Conservation (phyloP, 2,329 filamentous ascomycete species). For the Botryosphaeria agaves region DNA sequence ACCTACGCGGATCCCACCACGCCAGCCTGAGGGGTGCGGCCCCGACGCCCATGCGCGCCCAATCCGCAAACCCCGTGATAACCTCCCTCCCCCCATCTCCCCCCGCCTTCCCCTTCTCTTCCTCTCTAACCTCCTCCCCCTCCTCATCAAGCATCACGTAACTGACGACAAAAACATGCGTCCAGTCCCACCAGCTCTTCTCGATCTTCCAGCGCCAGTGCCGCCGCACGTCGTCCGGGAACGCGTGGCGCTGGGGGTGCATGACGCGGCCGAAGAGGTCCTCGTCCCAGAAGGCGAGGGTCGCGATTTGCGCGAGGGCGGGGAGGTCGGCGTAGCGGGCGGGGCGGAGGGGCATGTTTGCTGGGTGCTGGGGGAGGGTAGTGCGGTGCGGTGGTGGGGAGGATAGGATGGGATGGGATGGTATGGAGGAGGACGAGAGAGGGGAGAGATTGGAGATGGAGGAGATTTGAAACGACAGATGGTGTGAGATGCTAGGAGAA, state of each 20-base stretch:
- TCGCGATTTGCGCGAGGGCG: constrained; percentile 9
- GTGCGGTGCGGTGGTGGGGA: too few relatives aligned
- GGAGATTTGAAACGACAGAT: too few relatives aligned
- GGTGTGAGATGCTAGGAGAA: too few relatives aligned
- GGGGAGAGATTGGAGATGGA: too few relatives aligned
- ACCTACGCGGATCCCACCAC: neutral
- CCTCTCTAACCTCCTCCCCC: too few relatives aligned
- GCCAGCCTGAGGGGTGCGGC: neutral
- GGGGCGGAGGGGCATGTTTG: constrained; percentile 9
- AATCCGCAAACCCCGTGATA: neutral
- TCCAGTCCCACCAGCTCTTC: neutral
- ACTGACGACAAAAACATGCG: neutral
- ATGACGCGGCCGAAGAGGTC: constrained; percentile 8
- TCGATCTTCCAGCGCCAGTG: constrained; percentile 8
- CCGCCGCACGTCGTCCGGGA: constrained; percentile 10
- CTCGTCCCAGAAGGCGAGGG: constrained; percentile 11
- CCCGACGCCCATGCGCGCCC: neutral
- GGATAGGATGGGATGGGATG: too few relatives aligned
- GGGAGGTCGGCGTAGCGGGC: constrained; percentile 10
- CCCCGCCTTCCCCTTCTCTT: too few relatives aligned
- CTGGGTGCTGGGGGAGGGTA: too few relatives aligned
- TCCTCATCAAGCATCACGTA: neutral
- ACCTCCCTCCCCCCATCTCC: too few relatives aligned
- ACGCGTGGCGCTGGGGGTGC: constrained; percentile 8
- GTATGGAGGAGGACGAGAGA: too few relatives aligned